A percentile compares a stretch with the other conserved stretches of the same genome.
Evolutionary conservation across 106 monocot species (phyloP).

Genomic region (Apostasia shenzhenica): DNA sequence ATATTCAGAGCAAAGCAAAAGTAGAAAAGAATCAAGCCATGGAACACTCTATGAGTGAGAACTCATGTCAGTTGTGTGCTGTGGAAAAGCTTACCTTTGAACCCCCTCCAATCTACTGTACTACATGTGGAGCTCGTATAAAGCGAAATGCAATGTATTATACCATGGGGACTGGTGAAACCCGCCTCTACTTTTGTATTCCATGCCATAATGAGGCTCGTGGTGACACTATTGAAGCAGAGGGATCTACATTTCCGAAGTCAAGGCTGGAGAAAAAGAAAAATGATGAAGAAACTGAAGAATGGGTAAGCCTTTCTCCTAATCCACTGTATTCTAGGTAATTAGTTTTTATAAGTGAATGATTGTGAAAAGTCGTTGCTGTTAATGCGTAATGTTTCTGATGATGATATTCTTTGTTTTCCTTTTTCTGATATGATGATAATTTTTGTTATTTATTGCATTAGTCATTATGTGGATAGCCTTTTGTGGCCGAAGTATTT

Average conservation of each 20-base stretch:
- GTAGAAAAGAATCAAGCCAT: conserved; percentile 98
- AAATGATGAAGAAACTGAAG: conserved; percentile 95
- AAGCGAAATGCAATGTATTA: conserved; percentile 93
- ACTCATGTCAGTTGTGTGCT: conserved; percentile 89
- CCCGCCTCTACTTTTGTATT: conserved; percentile 75
- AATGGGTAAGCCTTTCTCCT: conserved; percentile 56
- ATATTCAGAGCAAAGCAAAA: conserved; percentile 83
- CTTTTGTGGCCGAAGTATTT: too few species aligned
- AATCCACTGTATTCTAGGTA: neutral
- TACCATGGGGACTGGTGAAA: conserved; percentile 68
- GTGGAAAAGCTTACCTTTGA: conserved; percentile 95
- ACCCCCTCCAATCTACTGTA: conserved; percentile 97
- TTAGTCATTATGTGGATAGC: too few species aligned
- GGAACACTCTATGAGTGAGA: conserved; percentile 84
- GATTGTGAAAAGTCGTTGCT: too few species aligned
- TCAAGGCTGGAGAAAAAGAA: conserved; percentile 86
- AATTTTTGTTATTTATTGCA: too few species aligned
- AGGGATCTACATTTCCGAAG: conserved; percentile 49
- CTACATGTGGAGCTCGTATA: conserved; percentile 93
- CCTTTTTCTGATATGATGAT: neutral
- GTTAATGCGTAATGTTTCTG: too few species aligned
- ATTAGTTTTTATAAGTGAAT: neutral
- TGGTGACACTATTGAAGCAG: conserved; percentile 78
- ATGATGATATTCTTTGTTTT: neutral
- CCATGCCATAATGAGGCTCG: conserved; percentile 88